These are phyloP conservation scores for Aureobasidium sp. DNA, from an alignment of 2,329 filamentous ascomycete species.

Conservation along the genomic window DNA sequence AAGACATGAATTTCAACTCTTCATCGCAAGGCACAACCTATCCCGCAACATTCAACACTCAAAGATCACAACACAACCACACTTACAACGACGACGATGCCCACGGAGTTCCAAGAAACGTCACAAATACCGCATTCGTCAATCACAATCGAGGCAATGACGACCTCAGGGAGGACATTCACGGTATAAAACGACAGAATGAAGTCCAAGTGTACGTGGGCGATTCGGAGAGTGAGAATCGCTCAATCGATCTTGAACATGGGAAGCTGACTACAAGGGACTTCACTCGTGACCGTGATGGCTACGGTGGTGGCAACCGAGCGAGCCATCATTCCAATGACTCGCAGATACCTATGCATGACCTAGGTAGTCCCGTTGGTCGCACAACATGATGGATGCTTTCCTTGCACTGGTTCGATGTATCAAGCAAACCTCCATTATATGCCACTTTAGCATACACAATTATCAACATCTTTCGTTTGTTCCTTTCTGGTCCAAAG, in stretches of 20 bases:
- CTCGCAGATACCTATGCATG: constrained; percentile 11
- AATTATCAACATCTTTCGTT: background rate
- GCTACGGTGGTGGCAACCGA: background rate
- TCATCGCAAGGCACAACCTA: background rate
- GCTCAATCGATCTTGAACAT: background rate
- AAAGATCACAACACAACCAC: background rate
- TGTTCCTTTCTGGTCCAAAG: background rate
- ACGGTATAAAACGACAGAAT: background rate
- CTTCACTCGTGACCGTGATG: background rate
- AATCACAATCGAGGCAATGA: background rate
- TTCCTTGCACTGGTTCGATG: too few species aligned
- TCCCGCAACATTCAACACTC: background rate
- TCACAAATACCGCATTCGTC: background rate
- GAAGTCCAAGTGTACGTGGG: constrained; percentile 11
- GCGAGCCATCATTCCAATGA: background rate
- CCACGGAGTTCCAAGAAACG: background rate
- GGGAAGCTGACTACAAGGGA: background rate
- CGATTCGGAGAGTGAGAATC: background rate
- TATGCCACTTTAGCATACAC: background rate
- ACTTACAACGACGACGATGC: background rate
- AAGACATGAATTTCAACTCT: background rate
- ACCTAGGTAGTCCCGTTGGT: background rate
- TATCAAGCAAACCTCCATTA: too few species aligned
- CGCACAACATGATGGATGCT: background rate
- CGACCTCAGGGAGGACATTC: background rate